Percentiles rank a stretch among this genome's conserved stretches.
phyloP scores from a whole-genome alignment of 2,329 filamentous ascomycete genomes.

The Aspergillus hortae region DNA sequence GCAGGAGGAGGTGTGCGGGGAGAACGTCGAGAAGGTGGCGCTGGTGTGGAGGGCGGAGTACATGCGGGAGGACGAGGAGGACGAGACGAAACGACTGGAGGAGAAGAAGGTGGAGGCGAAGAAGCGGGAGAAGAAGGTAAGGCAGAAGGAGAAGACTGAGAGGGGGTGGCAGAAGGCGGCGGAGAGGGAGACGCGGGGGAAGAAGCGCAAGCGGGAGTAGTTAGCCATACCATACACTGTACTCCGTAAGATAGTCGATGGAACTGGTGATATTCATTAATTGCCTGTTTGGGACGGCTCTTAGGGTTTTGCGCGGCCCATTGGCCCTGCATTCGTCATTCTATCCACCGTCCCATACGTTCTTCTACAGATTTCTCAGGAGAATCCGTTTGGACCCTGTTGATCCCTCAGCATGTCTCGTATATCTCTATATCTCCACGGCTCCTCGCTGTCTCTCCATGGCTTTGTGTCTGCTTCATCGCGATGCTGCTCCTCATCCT shows the following conservation, averaged over 20 bases:
- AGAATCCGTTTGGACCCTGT: no score
- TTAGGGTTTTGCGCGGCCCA: no score
- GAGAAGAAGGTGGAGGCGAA: not conserved
- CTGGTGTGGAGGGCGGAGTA: slow-evolving; percentile 30
- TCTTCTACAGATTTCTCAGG: no score
- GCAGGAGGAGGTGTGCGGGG: slow-evolving; percentile 21
- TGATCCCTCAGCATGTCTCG: not conserved
- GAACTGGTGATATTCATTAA: no score
- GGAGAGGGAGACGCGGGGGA: slow-evolving; percentile 2
- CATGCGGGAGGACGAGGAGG: not conserved
- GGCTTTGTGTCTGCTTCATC: not conserved
- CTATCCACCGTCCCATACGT: no score
- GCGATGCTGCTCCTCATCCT: not conserved
- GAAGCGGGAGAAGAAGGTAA: not conserved
- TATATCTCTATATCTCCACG: no score
- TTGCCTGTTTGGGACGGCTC: no score
- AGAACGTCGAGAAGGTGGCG: slow-evolving; percentile 36
- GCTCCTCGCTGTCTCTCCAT: not conserved
- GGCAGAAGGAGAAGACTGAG: not conserved
- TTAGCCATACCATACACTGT: no score
- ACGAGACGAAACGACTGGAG: not conserved
- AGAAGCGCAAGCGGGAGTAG: not conserved
- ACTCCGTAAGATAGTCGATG: no score
- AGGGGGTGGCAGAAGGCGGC: not conserved
- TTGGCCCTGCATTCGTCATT: no score